Base-by-base conservation (phyloP, 352 stramenopile species). In the Phytopythium cucurbitacearum region DNA sequence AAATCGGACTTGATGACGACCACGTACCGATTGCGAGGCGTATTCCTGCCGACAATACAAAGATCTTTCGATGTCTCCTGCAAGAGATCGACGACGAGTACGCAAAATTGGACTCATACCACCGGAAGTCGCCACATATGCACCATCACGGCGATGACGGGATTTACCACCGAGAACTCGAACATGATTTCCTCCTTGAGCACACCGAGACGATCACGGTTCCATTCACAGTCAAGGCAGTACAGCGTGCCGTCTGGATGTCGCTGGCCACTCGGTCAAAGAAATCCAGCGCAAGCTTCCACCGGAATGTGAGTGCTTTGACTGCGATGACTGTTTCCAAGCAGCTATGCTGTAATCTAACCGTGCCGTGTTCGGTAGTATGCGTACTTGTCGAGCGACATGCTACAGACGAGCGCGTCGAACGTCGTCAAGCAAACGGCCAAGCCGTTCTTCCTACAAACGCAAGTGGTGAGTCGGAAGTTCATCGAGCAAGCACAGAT, bases 321-420 rank as follows among this genome's bases (percentile, higher is more conserved):
- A 2, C 21, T 32, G n/a, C 5, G 3, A 16, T 4, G 40, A 15
- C 21, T 44, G 11, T 44, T 9, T 7, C 7, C 12, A 3, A 9
- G n/a, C 40, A n/a, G 40, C 40, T 28, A 2, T 12, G 21, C 12
- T 44, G 3, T 15, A 2, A 15, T n/a, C 7, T 28, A 44, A 5
- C 7, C 12, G 12, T 44, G 5, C 7, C 7, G 12, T 15, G 12
- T n/a, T 15, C 16, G 9, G 28, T 35, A 52, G 46, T 52, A 42
- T 12, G n/a, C 36, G 12, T 35, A 52, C n/a, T 35, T 42, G n/a
- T 52, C 46, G 46, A 35, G 35, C 7, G 34, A 16, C 8, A 33
- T 52, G 7, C 46, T 52, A 12, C 35, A 21, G n/a, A 35, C 34
- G 13, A 52, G 46, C 46, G 46, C 46, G 6, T 16, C 6, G n/a